Evolutionary conservation across 2,329 filamentous ascomycete species (phyloP), one percentile per base, ranked within the genome.

Genomic region (Aspergillus sp.): DNA sequence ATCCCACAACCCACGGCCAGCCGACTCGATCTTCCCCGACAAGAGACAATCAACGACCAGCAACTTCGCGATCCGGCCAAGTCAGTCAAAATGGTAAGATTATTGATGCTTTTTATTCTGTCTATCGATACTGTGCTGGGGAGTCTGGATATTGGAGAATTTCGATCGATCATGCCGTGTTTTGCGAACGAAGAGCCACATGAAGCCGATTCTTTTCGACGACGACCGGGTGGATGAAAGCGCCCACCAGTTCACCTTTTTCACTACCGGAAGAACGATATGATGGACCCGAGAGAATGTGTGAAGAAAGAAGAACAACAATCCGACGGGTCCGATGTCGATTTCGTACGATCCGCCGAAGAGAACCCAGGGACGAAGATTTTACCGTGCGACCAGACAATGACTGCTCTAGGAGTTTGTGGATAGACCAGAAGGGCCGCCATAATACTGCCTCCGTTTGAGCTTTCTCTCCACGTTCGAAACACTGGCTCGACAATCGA

Each of bases 11-110:
- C 66, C 66, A 67, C 65, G 55, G 58, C 61, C 61, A 62, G 60
- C 64, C 60, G 62, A 62, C 64, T 64, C 54, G 64, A 63, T 64
- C 66, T 60, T 65, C 66, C 69, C 63, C 66, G 67, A 71, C 69
- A 69, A 71, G 65, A 64, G 65, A 69, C 66, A 65, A 67, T 65
- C 64, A 71, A 69, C 72, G 70, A 74, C 69, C 68, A 69, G 64
- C 69, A 68, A 62, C 62, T 64, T 65, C 67, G 67, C 67, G 68
- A 73, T 67, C 72, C 72, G 72, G 72, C 68, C 69, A 74, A 72
- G 61, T 71, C 71, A 72, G 72, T 74, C 72, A 76, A 75, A 74
- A 76, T 76, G 73, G 73, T 76, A 76, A 75, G 73, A 54, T 58
- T 42, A 29, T 43, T 49, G 52, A 52, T 34, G n/a, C 57, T 45